Evolutionary conservation across 2,329 filamentous ascomycete species (phyloP), one percentile per base, ranked within the genome.

Genomic region (Phialocephala sp.): DNA sequence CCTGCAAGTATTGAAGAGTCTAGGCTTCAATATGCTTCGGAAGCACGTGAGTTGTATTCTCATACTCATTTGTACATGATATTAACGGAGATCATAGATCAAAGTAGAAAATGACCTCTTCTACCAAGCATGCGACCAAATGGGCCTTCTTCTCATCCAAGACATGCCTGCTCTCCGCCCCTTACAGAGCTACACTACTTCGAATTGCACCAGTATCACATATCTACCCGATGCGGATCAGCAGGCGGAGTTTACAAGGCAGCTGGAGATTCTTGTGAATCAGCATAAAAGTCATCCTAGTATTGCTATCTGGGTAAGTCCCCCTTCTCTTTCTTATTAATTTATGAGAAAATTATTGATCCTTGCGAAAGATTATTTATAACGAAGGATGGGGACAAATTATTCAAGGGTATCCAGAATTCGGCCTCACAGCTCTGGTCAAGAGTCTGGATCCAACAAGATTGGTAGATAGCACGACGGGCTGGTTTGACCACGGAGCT

Each of bases 351-450:
- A 12, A 9, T 20, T 35, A 12, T 22, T 45, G 15, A 62, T 14
- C 12, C 9, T 24, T 20, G 27, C n/a, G 15, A 14, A 63, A 83
- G 84, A 79, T 89, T 18, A 87, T 91, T 70, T 91, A 91, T 76
- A 91, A 91, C 72, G 89, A 91, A 74, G 89, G 88, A 52, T 91
- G 89, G 89, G 89, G 87, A 1, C 89, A 91, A 72, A 77, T 85
- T 2, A 80, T 74, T 1, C 71, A 80, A 0, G 75, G 76, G 0
- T 82, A 81, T 68, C 86, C 87, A 0, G 89, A 91, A 67, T 82
- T 83, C 15, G 77, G 74, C 4, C 78, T 92, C 14, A 85, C 87
- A 0, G 79, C 84, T 0, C 74, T 82, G 0, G 82, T 91, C 2
- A 81, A 81, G 54, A 69, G 79, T 1, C 76, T 90, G 2, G 90